These are phyloP conservation scores for Apiospora hydei DNA, from an alignment of 2,329 filamentous ascomycete genomes.

Conservation along the genomic window DNA sequence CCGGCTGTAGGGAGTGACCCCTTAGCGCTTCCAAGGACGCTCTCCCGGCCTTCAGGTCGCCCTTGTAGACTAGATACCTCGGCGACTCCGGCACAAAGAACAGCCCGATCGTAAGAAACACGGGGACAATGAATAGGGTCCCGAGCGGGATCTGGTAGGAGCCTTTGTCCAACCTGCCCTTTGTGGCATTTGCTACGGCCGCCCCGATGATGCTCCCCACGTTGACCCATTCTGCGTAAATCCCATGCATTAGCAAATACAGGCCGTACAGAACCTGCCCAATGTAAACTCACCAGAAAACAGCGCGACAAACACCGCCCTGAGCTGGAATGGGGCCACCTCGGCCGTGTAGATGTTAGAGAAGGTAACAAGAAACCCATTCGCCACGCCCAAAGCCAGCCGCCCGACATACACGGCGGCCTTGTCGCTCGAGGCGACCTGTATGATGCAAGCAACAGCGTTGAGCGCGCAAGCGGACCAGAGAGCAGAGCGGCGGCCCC, in stretches of 20 bases:
- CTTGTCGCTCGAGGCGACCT: constrained; percentile 50
- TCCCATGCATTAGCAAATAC: not conserved
- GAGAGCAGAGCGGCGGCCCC: constrained; percentile 53
- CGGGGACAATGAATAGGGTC: constrained; percentile 53
- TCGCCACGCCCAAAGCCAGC: constrained; percentile 51
- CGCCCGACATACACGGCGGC: constrained; percentile 54
- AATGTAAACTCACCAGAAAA: constrained; percentile 43
- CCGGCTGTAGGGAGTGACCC: constrained; percentile 38
- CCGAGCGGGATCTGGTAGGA: constrained; percentile 57
- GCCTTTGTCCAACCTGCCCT: constrained; percentile 42
- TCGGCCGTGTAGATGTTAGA: constrained; percentile 57
- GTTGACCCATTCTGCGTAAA: constrained; percentile 51
- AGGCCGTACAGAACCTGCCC: not conserved
- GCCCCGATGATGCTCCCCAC: constrained; percentile 53
- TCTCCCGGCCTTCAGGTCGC: constrained; percentile 30
- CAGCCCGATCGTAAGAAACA: constrained; percentile 52
- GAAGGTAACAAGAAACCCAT: constrained; percentile 51
- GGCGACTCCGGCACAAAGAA: constrained; percentile 55
- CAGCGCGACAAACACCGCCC: constrained; percentile 56
- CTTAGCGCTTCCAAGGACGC: constrained; percentile 41
- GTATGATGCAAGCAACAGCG: constrained; percentile 50
- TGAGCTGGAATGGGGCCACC: constrained; percentile 53
- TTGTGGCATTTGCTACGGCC: constrained; percentile 51
- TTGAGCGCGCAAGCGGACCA: constrained; percentile 57
- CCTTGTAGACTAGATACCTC: constrained; percentile 47